Evolutionary conservation across 495 filamentous ascomycete genomes (phyloP).

Genomic region (Daldinia concentrica): DNA sequence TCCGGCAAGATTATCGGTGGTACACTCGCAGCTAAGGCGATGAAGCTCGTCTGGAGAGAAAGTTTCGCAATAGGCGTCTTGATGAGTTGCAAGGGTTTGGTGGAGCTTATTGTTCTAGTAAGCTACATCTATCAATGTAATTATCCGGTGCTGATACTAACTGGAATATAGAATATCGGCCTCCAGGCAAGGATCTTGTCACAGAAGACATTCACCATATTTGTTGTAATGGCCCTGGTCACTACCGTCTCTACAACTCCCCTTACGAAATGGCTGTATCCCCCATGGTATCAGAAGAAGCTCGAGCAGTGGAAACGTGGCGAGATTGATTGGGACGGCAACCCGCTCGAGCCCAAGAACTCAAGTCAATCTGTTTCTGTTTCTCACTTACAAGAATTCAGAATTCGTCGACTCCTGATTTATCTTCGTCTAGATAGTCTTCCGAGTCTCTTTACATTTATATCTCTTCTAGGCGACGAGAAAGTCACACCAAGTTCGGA

Average conservation of each 20-base stretch:
- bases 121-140: constrained; percentile 42
- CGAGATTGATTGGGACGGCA: constrained; percentile 94
- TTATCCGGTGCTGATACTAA: constrained; percentile 38
- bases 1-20: constrained; percentile 86
- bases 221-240: constrained; percentile 96
- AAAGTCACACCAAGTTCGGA: constrained; percentile 21
- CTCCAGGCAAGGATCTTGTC: constrained; percentile 91
- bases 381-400: constrained; percentile 55
- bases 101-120: constrained; percentile 94
- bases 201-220: constrained; percentile 91
- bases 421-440: constrained; percentile 89
- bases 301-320: constrained; percentile 88
- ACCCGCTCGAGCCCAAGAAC: constrained; percentile 55
- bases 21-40: constrained; percentile 77
- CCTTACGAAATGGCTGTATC: constrained; percentile 79
- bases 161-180: constrained; percentile 79
- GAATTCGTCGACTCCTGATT: constrained; percentile 59
- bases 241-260: constrained; percentile 94
- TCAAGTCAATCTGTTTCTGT: constrained; percentile 53
- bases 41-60: constrained; percentile 90
- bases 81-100: constrained; percentile 98
- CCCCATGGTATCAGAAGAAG: constrained; percentile 90
- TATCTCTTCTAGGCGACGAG: constrained; percentile 76
- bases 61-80: constrained; percentile 89
- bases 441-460: constrained; percentile 84